These are phyloP conservation scores for Penicillium nucicola DNA, from an alignment of 495 filamentous ascomycete species.

Conservation along the genomic window DNA sequence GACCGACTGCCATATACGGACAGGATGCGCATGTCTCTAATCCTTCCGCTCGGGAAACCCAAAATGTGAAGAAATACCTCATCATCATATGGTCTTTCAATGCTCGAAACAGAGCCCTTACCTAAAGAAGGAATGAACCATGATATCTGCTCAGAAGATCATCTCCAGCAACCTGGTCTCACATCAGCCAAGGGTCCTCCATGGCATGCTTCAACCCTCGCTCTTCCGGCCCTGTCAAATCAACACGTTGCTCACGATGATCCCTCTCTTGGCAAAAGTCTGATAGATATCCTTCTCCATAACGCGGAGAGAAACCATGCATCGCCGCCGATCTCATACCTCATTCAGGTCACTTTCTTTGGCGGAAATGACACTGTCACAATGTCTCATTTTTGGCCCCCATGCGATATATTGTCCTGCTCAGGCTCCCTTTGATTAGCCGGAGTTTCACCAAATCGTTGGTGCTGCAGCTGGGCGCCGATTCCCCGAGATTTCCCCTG, in stretches of 20 bases:
- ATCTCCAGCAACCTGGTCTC: too few species aligned
- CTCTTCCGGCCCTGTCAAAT: background rate
- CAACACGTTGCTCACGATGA: background rate
- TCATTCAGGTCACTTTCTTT: background rate
- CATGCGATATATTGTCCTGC: background rate
- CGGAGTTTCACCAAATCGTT: conserved; percentile 1
- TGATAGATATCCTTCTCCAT: background rate
- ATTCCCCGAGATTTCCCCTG: conserved; percentile 5
- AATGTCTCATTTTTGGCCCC: conserved; percentile 1
- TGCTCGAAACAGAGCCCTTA: too few species aligned
- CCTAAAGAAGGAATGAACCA: background rate
- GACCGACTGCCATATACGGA: background rate
- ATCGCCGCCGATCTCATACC: background rate
- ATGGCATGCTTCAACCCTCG: too few species aligned
- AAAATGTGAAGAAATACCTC: background rate
- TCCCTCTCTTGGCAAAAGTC: background rate
- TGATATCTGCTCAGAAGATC: background rate
- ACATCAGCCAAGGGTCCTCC: too few species aligned
- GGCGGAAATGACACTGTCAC: background rate
- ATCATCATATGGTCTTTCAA: too few species aligned
- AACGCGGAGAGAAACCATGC: background rate
- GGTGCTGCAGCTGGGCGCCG: background rate
- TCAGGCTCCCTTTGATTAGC: background rate
- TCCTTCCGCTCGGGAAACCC: background rate
- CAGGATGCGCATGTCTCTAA: background rate